These are phyloP conservation scores for Jacaranda copaia DNA, from an alignment of 257 asterid species.

Conservation along the genomic window DNA sequence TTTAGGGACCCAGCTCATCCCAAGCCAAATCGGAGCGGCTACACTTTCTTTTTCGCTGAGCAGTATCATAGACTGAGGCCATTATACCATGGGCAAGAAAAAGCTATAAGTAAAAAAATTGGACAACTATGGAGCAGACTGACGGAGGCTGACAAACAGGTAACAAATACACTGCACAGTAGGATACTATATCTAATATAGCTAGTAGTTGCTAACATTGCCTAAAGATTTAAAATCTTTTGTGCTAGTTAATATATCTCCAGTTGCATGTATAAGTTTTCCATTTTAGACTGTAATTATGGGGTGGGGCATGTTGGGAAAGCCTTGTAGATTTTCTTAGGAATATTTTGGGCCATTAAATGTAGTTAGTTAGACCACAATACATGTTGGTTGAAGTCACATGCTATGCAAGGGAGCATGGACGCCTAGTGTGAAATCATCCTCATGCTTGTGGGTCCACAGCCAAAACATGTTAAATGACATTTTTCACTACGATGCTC, in stretches of 20 bases:
- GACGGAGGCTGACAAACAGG: slow-evolving; percentile 87
- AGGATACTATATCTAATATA: neutral
- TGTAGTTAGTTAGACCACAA: no score
- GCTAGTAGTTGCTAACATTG: neutral
- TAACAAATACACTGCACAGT: slow-evolving; percentile 24
- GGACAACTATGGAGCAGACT: slow-evolving; percentile 84
- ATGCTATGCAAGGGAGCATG: no score
- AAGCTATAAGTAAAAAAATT: slow-evolving; percentile 79
- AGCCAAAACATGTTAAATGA: neutral
- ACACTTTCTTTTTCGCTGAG: slow-evolving; percentile 92
- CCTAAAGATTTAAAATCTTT: neutral
- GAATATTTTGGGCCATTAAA: no score
- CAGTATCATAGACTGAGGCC: slow-evolving; percentile 80
- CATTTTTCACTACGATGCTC: neutral
- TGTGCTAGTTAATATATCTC: slow-evolving; percentile 5
- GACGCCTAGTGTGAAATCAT: neutral
- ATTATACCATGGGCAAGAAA: slow-evolving; percentile 84
- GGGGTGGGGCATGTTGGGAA: neutral
- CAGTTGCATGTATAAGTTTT: neutral
- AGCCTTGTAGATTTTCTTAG: neutral
- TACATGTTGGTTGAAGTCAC: no score
- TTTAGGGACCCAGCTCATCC: slow-evolving; percentile 77
- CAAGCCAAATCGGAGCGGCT: slow-evolving; percentile 81
- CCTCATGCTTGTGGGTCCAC: neutral
- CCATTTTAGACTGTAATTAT: neutral